Evolutionary conservation across 257 asterid genomes (phyloP).

Genomic region (Dorcoceras hygrometricum): DNA sequence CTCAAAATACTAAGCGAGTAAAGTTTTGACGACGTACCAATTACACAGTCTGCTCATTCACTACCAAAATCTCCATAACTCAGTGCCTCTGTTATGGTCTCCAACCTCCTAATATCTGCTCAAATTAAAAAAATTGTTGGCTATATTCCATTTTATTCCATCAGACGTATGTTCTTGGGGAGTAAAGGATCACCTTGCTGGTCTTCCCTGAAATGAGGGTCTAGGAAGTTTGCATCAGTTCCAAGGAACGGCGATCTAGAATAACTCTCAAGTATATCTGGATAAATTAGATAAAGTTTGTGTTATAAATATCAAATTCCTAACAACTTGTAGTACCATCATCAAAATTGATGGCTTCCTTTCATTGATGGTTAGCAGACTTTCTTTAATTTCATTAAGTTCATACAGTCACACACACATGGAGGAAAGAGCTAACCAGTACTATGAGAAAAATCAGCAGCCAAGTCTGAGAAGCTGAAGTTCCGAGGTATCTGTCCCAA

Average conservation of each 20-base stretch:
- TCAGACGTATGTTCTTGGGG: slow-evolving; percentile 3
- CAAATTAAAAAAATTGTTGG: slow-evolving; percentile 16
- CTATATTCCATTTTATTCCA: background rate
- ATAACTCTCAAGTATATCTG: slow-evolving; percentile 79
- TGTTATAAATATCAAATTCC: slow-evolving; percentile 14
- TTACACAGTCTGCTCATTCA: slow-evolving; percentile 23
- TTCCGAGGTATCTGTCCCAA: slow-evolving; percentile 86
- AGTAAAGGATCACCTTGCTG: slow-evolving; percentile 48
- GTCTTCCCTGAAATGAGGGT: slow-evolving; percentile 48
- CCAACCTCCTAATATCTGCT: slow-evolving; percentile 53
- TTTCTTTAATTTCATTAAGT: background rate
- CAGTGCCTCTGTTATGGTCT: slow-evolving; percentile 53
- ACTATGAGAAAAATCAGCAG: slow-evolving; percentile 74
- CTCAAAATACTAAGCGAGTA: background rate
- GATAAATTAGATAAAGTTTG: slow-evolving; percentile 15
- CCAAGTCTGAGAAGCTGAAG: slow-evolving; percentile 83
- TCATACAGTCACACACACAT: background rate
- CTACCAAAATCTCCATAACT: slow-evolving; percentile 53
- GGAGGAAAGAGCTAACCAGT: slow-evolving; percentile 40
- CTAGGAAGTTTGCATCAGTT: slow-evolving; percentile 51
- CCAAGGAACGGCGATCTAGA: slow-evolving; percentile 69
- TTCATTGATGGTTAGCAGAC: background rate
- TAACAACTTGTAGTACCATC: background rate
- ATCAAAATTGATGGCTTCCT: background rate
- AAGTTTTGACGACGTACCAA: slow-evolving; percentile 20